Evolutionary conservation across 129 eudicot genomes (phyloP).

Genomic region (Flaveria linearis): DNA sequence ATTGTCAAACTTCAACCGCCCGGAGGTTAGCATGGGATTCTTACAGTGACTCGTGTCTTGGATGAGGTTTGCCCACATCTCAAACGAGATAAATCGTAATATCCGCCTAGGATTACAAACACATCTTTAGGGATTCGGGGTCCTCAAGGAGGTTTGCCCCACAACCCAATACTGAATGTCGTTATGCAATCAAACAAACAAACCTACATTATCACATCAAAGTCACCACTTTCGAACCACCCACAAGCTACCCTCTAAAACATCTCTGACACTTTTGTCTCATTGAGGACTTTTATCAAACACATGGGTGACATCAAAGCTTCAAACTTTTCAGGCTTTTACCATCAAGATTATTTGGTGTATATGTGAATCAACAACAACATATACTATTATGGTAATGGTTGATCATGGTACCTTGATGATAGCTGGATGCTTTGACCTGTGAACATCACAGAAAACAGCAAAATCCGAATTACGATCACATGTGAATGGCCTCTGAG

Average conservation of each 20-base stretch:
- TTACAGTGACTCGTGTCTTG: not conserved
- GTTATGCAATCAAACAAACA: not conserved
- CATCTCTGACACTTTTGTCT: not conserved
- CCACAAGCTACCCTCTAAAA: not conserved
- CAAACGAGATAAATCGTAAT: too few relatives aligned
- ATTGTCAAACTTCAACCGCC: too few relatives aligned
- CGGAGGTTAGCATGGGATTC: not conserved
- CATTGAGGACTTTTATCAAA: not conserved
- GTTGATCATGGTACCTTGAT: slow-evolving; percentile 45
- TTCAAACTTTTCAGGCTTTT: not conserved
- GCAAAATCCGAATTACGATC: slow-evolving; percentile 40
- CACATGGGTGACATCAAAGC: not conserved
- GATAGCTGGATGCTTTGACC: slow-evolving; percentile 56
- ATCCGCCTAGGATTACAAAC: too few relatives aligned
- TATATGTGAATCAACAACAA: too few relatives aligned
- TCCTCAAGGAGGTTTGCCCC: not conserved
- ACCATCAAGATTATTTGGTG: not conserved
- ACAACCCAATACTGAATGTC: not conserved
- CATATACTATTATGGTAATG: too few relatives aligned
- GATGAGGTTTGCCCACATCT: not conserved
- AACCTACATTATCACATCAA: slow-evolving; percentile 13
- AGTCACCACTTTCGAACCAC: not conserved
- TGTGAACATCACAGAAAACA: slow-evolving; percentile 35
- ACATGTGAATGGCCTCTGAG: slow-evolving; percentile 36
- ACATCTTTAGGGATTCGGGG: too few relatives aligned